Evolutionary conservation across 2,329 filamentous ascomycete species (phyloP), one percentile per base, ranked within the genome.

Genomic region (Hawksworthiomyces lignivorus): DNA sequence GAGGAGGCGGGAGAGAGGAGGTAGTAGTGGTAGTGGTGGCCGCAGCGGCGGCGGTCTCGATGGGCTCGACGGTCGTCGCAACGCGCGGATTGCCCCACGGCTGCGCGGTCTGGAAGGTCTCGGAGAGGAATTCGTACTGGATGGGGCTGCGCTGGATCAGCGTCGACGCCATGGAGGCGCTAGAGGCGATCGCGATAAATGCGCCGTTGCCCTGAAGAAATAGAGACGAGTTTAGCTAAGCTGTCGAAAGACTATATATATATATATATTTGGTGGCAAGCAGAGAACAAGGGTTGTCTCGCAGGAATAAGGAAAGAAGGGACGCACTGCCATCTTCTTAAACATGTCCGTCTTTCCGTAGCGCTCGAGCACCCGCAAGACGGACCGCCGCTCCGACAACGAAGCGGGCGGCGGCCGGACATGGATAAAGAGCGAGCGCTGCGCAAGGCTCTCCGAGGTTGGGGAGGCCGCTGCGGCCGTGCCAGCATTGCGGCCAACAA

Each of bases 371-470:
- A 68, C 63, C 32, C 69, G 67, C 26, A 79, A 59, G 17, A 79
- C 63, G 7, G 73, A 72, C 19, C 73, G 70, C 7, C 75, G 69
- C 57, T 79, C 73, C 22, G 65, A 62, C 49, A 79, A 69, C 35
- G 49, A 70, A n/a, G 60, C 52, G 10, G 75, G 75, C 11, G 65
- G 52, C 12, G 75, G 75, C n/a, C 59, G 55, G 17, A 77, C 73
- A 28, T 63, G 65, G 47, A 79, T 51, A 45, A 70, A 69, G 24
- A 78, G 30, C 12, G 59, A 55, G 11, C 60, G 49, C 35, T 48
- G 47, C 3, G 39, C 17, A 7, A 50, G 22, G n/a, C 28, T 38
- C 12, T 39, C 43, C 17, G 37, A 12, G 5, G 15, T 8, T 18
- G n/a, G 21, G 36, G 21, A 4, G 8, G 31, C 9, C 18, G 36